Evolutionary conservation across 2,329 filamentous ascomycete genomes (phyloP).

Genomic region (Nothophaeocryptopus gaeumannii): DNA sequence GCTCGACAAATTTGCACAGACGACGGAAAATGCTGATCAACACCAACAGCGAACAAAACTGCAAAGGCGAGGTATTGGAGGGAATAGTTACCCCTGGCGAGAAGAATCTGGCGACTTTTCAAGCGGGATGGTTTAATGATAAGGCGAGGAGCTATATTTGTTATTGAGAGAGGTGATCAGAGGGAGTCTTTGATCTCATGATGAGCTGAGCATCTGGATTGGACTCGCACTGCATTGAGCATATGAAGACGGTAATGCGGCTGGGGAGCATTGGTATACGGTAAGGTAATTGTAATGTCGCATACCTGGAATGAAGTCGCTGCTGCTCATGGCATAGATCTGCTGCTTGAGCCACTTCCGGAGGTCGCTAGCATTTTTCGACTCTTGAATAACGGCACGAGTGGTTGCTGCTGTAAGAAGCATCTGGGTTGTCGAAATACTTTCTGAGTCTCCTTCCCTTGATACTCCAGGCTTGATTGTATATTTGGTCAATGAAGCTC

Average conservation of each 20-base stretch:
- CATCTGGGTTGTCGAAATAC: too few species aligned
- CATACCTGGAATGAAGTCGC: too few species aligned
- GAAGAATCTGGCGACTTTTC: slow-evolving; percentile 7
- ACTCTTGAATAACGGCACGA: too few species aligned
- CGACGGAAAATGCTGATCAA: background rate
- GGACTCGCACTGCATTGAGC: background rate
- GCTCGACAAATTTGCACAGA: too few species aligned
- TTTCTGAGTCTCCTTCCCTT: too few species aligned
- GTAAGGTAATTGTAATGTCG: background rate
- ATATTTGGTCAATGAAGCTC: too few species aligned
- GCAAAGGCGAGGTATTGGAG: slow-evolving; percentile 11
- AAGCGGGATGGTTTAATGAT: slow-evolving; percentile 17
- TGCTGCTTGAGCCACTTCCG: too few species aligned
- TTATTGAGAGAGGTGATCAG: slow-evolving; percentile 9
- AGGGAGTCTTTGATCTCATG: background rate
- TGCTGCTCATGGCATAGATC: too few species aligned
- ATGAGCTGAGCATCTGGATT: background rate
- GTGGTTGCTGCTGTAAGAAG: too few species aligned
- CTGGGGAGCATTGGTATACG: background rate
- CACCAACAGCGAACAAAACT: slow-evolving; percentile 13
- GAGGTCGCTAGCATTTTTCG: too few species aligned
- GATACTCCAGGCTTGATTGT: too few species aligned
- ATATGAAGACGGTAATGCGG: background rate
- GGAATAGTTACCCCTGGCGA: slow-evolving; percentile 14
- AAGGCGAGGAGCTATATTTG: slow-evolving; percentile 20